Evolutionary conservation across 805 yeast genomes (phyloP), one percentile per base, ranked within the genome.

Genomic region (Saturnispora gosingensis): DNA sequence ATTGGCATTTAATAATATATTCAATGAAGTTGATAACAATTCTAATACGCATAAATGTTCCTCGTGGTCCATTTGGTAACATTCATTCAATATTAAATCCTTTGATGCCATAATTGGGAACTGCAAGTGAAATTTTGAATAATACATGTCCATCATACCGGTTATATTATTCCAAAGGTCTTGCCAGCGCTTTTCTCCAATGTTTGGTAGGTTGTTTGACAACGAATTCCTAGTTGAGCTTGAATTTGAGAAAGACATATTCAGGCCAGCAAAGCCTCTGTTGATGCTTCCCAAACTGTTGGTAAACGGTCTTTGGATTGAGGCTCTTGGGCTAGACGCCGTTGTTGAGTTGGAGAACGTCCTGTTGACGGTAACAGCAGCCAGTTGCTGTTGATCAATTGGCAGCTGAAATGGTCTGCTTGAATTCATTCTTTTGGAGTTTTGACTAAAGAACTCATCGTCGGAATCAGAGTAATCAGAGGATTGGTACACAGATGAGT

Each of bases 91-190:
- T 5, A 73, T 53, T 16, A 58, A 57, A 16, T 59, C 57, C 20
- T 61, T 61, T 48, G 68, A 63, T 1, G 79, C 74, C 25, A 78
- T 62, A 3, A 78, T 61, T 7, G 82, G 81, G 55, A 75, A 73
- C 44, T 65, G 69, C 1, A 54, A 50, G 56, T 78, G 81, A 57
- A 73, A 68, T 43, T 66, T 70, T 7, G 65, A 43, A 56, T 75
- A 78, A 58, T 77, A 78, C 4, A 65, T 51, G 35, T 67, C 69
- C 27, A 55, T 36, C 25, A 50, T 25, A 9, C 11, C 25, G 15
- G 40, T 18, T 1, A 55, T 34, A 20, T 20, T 22, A 11, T 39
- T 44, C 42, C 43, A 49, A 43, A 44, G n/a, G 10, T 44, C 47
- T 16, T 43, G 44, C 52, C 52, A 49, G 13, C 43, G 40, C 15